Percentiles rank a stretch among this genome's conserved stretches.
These are phyloP conservation scores for Coprinellus aureogranulatus DNA, from an alignment of 768 basidiomycete genomes.

Conservation along the genomic window DNA sequence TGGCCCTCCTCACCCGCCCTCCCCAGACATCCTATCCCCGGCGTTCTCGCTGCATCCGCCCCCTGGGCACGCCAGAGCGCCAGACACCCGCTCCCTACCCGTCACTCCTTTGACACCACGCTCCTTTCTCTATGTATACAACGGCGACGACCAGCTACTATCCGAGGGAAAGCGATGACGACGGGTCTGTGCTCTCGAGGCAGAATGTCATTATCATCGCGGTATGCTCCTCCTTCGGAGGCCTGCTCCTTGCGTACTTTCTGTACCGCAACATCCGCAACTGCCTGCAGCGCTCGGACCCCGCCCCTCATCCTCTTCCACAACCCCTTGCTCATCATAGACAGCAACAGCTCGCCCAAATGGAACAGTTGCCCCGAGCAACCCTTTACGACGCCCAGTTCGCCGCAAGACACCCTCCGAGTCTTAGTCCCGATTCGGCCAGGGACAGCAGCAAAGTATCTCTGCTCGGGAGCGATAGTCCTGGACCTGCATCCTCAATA, in stretches of 20 bases:
- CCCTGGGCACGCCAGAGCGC: background rate
- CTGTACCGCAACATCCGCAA: conserved; percentile 38
- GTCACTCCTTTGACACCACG: conserved; percentile 8
- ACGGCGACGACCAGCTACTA: conserved; percentile 5
- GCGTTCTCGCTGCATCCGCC: background rate
- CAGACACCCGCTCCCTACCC: background rate
- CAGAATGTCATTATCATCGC: conserved; percentile 51
- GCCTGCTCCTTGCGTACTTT: conserved; percentile 34
- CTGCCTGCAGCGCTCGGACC: conserved; percentile 23
- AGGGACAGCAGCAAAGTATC: conserved; percentile 37
- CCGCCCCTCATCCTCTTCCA: conserved; percentile 58
- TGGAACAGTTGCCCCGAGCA: conserved; percentile 24
- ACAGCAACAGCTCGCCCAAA: conserved; percentile 45
- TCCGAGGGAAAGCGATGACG: background rate
- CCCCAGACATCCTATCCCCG: background rate
- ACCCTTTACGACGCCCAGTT: conserved; percentile 19
- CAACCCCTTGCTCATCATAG: conserved; percentile 66
- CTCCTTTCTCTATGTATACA: conserved; percentile 7
- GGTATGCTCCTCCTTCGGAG: conserved; percentile 42
- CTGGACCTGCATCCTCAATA: conserved; percentile 11
- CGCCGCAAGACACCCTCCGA: conserved; percentile 21
- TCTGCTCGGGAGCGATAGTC: conserved; percentile 23
- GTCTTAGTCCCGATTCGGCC: conserved; percentile 15
- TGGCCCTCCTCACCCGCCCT: background rate
- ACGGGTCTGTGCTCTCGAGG: conserved; percentile 26